Base-by-base conservation (phyloP, 1,139 yeast species). In the Yamadazyma epiphylla region DNA sequence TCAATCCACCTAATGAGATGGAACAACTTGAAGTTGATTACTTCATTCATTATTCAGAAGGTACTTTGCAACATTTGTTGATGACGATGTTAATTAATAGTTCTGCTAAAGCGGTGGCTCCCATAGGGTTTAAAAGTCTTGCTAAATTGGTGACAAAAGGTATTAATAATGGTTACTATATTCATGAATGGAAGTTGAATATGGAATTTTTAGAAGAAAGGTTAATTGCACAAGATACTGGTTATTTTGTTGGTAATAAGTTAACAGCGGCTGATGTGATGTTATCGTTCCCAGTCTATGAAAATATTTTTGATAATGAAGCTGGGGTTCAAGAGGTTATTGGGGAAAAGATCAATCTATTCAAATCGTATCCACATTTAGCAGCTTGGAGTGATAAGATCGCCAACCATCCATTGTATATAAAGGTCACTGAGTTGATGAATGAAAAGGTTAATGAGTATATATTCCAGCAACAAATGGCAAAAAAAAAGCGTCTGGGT, bases 201-300 rank as follows among this genome's bases (percentile, higher is more conserved):
- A 55, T 71, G 55, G 57, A 60, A 25, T 67, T 54, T 38, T 53
- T 72, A 39, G 77, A 73, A 29, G 45, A 47, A 10, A 56, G 57
- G 32, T 53, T 73, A 32, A 51, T 47, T 22, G 49, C 55, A 29
- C 60, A 67, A 29, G 64, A 64, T 15, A 58, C 65, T 8, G 75
- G 74, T 0, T 74, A 43, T 53, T 74, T 78, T 47, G 80, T 75
- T 8, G 79, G 79, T 3, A 64, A 72, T 35, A 62, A 62, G 36
- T 54, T 79, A 31, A 62, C 79, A 1, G 83, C 67, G 2, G 86
- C 85, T 3, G 87, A 80, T 45, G 60, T 80, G 28, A 65, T 76
- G 14, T 48, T 73, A 32, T 58, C 64, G 14, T 74, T 66, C 53
- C 75, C 76, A 0, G 37, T 66, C 15, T 55, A 56, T 37, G 73